Base-by-base conservation (phyloP, 768 basidiomycete species). In the Chalciporus sphaerocephalus region DNA sequence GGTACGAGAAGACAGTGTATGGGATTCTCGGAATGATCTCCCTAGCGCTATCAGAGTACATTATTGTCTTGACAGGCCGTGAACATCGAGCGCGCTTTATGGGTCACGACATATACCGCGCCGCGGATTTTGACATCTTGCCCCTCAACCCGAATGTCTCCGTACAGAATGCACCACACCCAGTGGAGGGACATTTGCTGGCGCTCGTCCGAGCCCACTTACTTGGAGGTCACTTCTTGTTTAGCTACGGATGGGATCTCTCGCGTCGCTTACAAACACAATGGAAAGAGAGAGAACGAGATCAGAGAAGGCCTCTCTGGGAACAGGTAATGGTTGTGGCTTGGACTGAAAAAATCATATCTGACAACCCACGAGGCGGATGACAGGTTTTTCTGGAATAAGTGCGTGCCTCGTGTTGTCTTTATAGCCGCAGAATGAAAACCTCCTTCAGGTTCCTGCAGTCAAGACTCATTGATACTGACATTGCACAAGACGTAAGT, bases 381-480 rank as follows among this genome's bases (percentile, higher is more conserved):
- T 53, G 92, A 96, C 59, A 78, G 94, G 51, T 99, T 99, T 70
- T 98, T 98, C 69, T 99, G 95, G 95, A 99, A 99, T 67, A 88
- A 81, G 80, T 61, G 5, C 15, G 40, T 20, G 18, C 17, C 51
- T 39, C 20, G 5, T 39, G 20, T 20, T 12, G 13, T 46, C 15
- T 18, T 13, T 49, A 16, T 39, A 39, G 40, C 24, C 33, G 22
- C 20, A 21, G 23, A 41, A 53, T 52, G 40, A 49, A 43, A 10
- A 5, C 38, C 34, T 22, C 24, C 42, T 28, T 18, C 54, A 75
- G 74, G 59, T 77, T 75, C 54, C 59, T 87, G 47, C 81, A 84
- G 49, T 68, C 74, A 12, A 74, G 77, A 52, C 68, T 92, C 50
- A 84, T 86, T 46, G 80, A 72, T 30, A 73, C 64, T 39, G 62